These are phyloP conservation scores for Naegleria fowleri DNA, from an alignment of 208 protist species.

Conservation along the genomic window DNA sequence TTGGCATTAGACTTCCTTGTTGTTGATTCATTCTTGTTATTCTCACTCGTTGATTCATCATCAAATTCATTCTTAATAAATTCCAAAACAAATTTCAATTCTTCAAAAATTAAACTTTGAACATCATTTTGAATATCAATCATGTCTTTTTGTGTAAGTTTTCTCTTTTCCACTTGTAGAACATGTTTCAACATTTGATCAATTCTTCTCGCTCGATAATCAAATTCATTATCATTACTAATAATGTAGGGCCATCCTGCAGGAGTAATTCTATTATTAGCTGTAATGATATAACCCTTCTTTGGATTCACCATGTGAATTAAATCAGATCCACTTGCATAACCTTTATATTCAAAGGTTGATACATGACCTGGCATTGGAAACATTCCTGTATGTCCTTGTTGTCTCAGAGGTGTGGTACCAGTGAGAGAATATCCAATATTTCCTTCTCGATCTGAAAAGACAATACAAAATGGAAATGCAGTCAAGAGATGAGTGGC, in stretches of 20 bases:
- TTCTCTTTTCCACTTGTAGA: background rate
- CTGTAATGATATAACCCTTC: background rate
- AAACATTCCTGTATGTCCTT: constrained; percentile 9
- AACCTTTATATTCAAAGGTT: background rate
- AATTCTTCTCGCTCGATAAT: background rate
- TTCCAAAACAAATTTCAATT: background rate
- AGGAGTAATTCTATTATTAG: constrained; percentile 6
- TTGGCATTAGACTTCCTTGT: too few species aligned
- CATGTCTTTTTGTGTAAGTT: background rate
- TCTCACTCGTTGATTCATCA: too few species aligned
- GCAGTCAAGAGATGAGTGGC: background rate
- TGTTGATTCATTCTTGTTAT: too few species aligned
- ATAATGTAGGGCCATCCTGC: background rate
- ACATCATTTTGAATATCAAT: background rate
- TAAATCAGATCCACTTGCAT: background rate
- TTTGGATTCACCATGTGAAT: background rate
- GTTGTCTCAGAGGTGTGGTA: background rate
- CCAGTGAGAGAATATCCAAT: background rate
- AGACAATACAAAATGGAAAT: background rate
- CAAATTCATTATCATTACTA: background rate
- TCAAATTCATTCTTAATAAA: background rate
- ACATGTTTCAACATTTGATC: background rate
- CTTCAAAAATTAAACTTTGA: background rate
- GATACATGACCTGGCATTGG: background rate
- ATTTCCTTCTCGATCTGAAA: background rate